phyloP scores from a whole-genome alignment of 148 eudicot genomes.

The Amaranthus cruentus region DNA sequence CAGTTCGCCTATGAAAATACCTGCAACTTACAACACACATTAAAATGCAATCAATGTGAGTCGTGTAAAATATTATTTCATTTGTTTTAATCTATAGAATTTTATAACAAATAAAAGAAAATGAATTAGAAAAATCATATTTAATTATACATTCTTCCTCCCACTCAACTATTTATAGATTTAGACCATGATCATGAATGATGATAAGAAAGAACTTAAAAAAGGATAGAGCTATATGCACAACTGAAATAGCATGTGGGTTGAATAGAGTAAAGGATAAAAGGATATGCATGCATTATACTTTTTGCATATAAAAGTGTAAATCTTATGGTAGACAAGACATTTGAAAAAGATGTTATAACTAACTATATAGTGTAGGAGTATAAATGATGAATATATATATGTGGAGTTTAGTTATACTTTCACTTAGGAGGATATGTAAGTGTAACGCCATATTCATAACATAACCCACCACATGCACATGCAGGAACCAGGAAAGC shows the following conservation, averaged over 20 bases:
- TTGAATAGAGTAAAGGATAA: neutral
- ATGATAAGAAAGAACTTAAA: too few relatives aligned
- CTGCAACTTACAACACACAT: too few relatives aligned
- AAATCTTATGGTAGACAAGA: constrained; percentile 12
- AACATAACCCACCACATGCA: neutral
- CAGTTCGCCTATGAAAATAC: too few relatives aligned
- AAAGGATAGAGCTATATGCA: neutral
- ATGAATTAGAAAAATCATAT: neutral
- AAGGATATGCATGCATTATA: neutral
- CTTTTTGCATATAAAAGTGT: constrained; percentile 18
- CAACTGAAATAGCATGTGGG: constrained; percentile 32
- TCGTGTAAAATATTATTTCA: too few relatives aligned
- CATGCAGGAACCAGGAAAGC: neutral
- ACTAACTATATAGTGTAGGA: constrained; percentile 1
- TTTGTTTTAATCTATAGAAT: too few relatives aligned
- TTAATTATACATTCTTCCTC: neutral
- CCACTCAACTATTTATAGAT: too few relatives aligned
- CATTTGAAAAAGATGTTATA: constrained; percentile 24
- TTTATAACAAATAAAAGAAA: neutral
- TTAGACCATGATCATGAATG: too few relatives aligned
- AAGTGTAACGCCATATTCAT: neutral
- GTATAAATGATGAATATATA: neutral
- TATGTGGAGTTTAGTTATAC: too few relatives aligned
- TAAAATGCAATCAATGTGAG: too few relatives aligned
- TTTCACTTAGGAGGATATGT: neutral